Base-by-base conservation (phyloP, 495 filamentous ascomycete species). In the Penicillium flavigenum region DNA sequence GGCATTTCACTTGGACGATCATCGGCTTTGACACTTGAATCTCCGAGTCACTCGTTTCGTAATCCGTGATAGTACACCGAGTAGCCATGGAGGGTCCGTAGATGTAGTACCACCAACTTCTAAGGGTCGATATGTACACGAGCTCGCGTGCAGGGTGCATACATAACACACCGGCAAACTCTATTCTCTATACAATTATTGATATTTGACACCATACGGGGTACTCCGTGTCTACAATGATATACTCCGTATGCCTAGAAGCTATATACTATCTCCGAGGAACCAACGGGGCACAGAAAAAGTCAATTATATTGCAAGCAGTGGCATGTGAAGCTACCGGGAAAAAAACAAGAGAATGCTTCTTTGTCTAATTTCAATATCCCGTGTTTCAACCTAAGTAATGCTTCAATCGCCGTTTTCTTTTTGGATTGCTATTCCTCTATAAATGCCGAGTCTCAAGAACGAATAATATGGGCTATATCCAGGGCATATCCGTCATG, bases 231-330 rank as follows among this genome's bases (percentile, higher is more conserved):
- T 24, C 26, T 27, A 27, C 26, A 27, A 27, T 27, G 26, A 20
- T 20, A 20, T 26, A 26, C 5, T 26, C 24, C 24, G 24, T 29
- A 32, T 32, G 31, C 31, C 31, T 32, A 32, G 10, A 32, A 11
- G 9, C 31, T 32, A 11, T 32, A 7, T 29, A 29, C 31, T 39
- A 39, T 39, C 32, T 27, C 7, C 26, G 8, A 48, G 46, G 29
- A 48, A 47, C 45, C 45, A 47, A 47, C 45, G 45, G 24, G 45
- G 45, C 45, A 47, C 8, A 31, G n/a, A 5, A 11, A 48, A 48
- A 48, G 27, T 48, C 46, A 48, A 48, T 48, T 48, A 31, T 9
- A 48, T 48, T 48, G 29, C n/a, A 29, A 3, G 31, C 31, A 34
- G 31, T 34, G 3, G 11, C 46, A 31, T 48, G 45, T 47, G 36